phyloP scores from a whole-genome alignment of 441 rosid genomes.

The Populus hybrid region DNA sequence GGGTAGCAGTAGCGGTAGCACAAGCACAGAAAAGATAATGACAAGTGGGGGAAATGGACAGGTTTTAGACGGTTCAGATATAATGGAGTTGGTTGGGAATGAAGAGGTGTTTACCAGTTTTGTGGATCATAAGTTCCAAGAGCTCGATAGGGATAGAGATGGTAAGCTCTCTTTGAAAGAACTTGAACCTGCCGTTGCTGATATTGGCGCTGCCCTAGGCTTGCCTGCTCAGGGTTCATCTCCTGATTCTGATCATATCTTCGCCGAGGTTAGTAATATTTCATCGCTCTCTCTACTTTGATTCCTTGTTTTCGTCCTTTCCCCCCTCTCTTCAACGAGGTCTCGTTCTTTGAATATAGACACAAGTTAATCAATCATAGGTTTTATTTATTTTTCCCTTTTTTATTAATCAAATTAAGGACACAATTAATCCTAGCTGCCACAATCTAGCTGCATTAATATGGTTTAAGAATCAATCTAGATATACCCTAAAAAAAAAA shows the following conservation, averaged over 20 bases:
- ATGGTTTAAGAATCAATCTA: not conserved
- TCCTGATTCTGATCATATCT: conserved; percentile 73
- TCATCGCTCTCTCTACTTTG: not conserved
- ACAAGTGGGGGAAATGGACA: conserved; percentile 35
- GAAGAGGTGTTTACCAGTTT: conserved; percentile 63
- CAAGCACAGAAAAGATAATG: not conserved
- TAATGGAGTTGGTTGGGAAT: conserved; percentile 88
- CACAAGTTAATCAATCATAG: not conserved
- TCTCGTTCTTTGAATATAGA: not conserved
- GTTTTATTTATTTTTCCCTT: not conserved
- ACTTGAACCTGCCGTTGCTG: conserved; percentile 87
- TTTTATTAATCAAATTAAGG: not conserved
- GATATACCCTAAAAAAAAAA: not conserved
- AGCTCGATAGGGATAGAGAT: conserved; percentile 68
- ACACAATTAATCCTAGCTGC: not conserved
- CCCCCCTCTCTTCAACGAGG: not conserved
- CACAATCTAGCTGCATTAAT: not conserved
- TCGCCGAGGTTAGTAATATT: conserved; percentile 56
- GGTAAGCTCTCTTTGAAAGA: conserved; percentile 77
- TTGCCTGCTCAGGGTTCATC: conserved; percentile 82
- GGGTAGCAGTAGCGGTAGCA: not conserved
- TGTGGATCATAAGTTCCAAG: conserved; percentile 80
- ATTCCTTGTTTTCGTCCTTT: not conserved
- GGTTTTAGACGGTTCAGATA: conserved; percentile 82
- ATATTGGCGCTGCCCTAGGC: conserved; percentile 91